phyloP scores from a whole-genome alignment of 2,329 filamentous ascomycete genomes.

The Ophiostoma quercus region DNA sequence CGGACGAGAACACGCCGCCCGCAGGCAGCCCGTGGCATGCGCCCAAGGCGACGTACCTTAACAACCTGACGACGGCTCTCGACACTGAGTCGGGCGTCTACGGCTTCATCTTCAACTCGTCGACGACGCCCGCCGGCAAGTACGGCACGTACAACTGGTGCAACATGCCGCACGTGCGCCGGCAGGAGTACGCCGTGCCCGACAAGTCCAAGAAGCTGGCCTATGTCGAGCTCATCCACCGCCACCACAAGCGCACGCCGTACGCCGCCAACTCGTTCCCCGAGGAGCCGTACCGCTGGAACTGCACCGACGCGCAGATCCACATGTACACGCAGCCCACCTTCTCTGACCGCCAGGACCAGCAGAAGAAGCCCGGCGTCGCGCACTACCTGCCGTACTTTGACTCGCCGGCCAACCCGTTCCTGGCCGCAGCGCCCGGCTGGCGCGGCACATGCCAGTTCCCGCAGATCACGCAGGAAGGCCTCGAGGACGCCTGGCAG shows the following conservation, averaged over 20 bases:
- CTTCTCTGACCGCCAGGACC: conserved; percentile 37
- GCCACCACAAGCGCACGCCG: conserved; percentile 79
- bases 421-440: conserved; percentile 54
- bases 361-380: conserved; percentile 34
- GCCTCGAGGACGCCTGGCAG: conserved; percentile 67
- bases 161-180: conserved; percentile 81
- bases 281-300: conserved; percentile 64
- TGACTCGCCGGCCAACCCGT: conserved; percentile 60
- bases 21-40: conserved; percentile 31
- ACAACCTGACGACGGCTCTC: conserved; percentile 32
- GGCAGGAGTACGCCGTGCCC: conserved; percentile 55
- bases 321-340: conserved; percentile 61
- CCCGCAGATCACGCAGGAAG: conserved; percentile 68
- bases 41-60: conserved; percentile 30
- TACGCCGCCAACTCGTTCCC: conserved; percentile 75
- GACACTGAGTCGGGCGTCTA: conserved; percentile 49
- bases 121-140: conserved; percentile 47
- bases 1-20: conserved; percentile 11
- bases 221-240: conserved; percentile 75
- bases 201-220: conserved; percentile 55
- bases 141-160: conserved; percentile 74
- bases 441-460: conserved; percentile 74
- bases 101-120: conserved; percentile 69
- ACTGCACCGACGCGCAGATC: conserved; percentile 64
- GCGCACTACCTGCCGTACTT: conserved; percentile 59